These are phyloP conservation scores for Sclerotinia borealis DNA, from an alignment of 2,329 filamentous ascomycete species.

Conservation along the genomic window DNA sequence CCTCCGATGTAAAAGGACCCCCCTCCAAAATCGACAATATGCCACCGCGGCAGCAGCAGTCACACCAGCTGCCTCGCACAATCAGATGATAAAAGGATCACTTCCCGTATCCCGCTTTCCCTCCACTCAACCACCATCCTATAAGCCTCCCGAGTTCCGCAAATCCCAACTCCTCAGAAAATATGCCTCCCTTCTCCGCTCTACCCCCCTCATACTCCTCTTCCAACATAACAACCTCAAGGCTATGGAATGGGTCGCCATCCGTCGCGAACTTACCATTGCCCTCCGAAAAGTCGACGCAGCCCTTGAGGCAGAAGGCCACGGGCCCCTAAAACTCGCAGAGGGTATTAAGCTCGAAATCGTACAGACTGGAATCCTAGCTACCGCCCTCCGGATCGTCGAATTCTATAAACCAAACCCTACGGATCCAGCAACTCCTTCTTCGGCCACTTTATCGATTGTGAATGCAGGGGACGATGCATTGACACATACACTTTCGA, in stretches of 20 bases:
- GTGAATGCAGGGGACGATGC: slow-evolving; percentile 22
- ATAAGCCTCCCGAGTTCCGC: slow-evolving; percentile 77
- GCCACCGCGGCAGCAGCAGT: slow-evolving; percentile 46
- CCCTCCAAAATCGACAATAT: slow-evolving; percentile 38
- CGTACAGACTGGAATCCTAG: slow-evolving; percentile 83
- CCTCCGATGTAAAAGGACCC: slow-evolving; percentile 32
- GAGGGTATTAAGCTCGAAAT: slow-evolving; percentile 70
- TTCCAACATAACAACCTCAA: slow-evolving; percentile 73
- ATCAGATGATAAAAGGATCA: slow-evolving; percentile 41
- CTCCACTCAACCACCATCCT: slow-evolving; percentile 75
- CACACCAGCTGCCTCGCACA: slow-evolving; percentile 42
- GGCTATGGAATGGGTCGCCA: slow-evolving; percentile 58
- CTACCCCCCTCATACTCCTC: slow-evolving; percentile 63
- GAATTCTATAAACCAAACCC: slow-evolving; percentile 65
- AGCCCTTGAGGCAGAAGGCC: slow-evolving; percentile 40
- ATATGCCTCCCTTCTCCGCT: slow-evolving; percentile 66
- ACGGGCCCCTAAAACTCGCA: slow-evolving; percentile 42
- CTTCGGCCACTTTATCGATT: slow-evolving; percentile 18
- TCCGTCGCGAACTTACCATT: slow-evolving; percentile 56
- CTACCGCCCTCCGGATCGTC: slow-evolving; percentile 74
- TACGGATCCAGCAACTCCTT: slow-evolving; percentile 22
- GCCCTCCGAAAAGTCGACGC: slow-evolving; percentile 60
- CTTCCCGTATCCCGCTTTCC: slow-evolving; percentile 39
- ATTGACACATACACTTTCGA: slow-evolving; percentile 54
- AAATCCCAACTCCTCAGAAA: slow-evolving; percentile 81